These are phyloP conservation scores for Sordariomycetes sp. DNA, from an alignment of 2,329 filamentous ascomycete genomes.

Conservation along the genomic window DNA sequence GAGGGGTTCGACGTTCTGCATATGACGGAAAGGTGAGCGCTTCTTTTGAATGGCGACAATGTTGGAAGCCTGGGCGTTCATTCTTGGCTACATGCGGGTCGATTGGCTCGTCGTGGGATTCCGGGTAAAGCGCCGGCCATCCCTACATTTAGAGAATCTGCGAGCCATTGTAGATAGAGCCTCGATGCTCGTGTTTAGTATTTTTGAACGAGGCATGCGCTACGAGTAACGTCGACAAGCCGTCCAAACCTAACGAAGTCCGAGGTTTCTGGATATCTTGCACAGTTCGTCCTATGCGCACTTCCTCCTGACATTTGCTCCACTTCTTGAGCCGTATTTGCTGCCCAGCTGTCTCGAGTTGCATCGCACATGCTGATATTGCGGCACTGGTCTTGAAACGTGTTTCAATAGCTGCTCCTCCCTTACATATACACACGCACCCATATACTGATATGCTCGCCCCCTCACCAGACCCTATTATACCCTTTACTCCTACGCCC, in stretches of 20 bases:
- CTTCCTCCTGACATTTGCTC: too few species aligned
- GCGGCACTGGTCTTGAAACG: too few species aligned
- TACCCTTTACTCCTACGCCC: neutral
- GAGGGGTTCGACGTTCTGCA: conserved; percentile 74
- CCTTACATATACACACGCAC: too few species aligned
- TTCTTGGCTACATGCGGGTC: neutral
- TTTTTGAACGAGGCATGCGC: neutral
- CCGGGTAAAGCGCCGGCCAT: too few species aligned
- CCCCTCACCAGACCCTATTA: neutral
- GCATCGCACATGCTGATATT: too few species aligned
- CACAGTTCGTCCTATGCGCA: too few species aligned
- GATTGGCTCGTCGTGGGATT: neutral
- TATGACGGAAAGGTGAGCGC: conserved; percentile 21
- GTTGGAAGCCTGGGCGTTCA: neutral
- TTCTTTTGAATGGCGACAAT: neutral
- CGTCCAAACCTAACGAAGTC: neutral
- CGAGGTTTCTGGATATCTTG: neutral
- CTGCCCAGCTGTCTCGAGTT: too few species aligned
- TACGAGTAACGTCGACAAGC: neutral
- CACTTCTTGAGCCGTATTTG: too few species aligned
- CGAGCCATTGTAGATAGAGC: neutral
- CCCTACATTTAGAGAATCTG: too few species aligned
- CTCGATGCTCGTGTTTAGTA: neutral
- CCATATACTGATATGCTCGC: too few species aligned
- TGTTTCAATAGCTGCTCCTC: too few species aligned